A percentile compares a stretch with the other conserved stretches of the same genome.
Evolutionary conservation across 23 red algal genomes (phyloP).

Genomic region (Cyanidium caldarium): DNA sequence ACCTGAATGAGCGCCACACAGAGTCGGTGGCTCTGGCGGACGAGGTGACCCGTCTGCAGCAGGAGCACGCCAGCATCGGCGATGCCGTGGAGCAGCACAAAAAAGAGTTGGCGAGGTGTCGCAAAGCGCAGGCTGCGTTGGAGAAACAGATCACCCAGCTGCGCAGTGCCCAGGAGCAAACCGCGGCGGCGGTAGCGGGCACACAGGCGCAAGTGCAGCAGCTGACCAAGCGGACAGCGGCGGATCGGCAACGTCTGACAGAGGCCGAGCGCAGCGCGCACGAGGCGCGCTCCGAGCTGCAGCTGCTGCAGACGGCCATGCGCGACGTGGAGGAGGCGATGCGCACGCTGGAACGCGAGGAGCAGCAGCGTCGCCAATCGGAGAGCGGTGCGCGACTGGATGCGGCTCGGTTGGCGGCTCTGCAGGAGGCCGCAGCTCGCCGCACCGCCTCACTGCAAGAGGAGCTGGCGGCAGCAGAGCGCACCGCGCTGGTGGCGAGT

Average conservation of each 20-base stretch:
- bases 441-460: slow-evolving; percentile 36
- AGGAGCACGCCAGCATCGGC: not conserved
- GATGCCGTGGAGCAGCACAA: not conserved
- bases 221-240: too few relatives aligned
- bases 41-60: not conserved
- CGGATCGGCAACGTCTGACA: too few relatives aligned
- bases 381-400: too few relatives aligned
- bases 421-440: slow-evolving; percentile 20
- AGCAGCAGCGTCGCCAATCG: too few relatives aligned
- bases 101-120: not conserved
- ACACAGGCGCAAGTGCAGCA: too few relatives aligned
- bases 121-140: not conserved
- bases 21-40: slow-evolving; percentile 16
- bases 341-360: too few relatives aligned
- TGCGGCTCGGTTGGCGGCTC: too few relatives aligned
- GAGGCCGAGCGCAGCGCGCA: too few relatives aligned
- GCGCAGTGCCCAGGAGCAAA: too few relatives aligned
- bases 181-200: too few relatives aligned
- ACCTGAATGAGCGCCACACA: not conserved
- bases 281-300: too few relatives aligned
- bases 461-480: slow-evolving; percentile 20
- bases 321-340: not conserved
- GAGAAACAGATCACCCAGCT: too few relatives aligned
- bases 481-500: slow-evolving; percentile 2
- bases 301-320: not conserved